A percentile compares a stretch with the other conserved stretches of the same genome.
Evolutionary conservation across 441 rosid species (phyloP).

Genomic region (Aleurites moluccanus): DNA sequence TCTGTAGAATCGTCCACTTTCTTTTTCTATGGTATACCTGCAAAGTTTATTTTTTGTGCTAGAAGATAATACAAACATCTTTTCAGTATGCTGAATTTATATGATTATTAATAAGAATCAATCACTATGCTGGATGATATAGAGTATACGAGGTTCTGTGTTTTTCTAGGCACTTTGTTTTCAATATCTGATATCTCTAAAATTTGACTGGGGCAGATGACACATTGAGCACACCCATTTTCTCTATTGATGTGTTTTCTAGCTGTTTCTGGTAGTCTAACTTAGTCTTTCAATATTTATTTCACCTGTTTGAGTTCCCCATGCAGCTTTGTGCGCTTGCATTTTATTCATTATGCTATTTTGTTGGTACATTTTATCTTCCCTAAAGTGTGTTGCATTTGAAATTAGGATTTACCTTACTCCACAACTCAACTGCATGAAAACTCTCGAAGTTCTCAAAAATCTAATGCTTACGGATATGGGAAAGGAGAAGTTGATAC

Average conservation of each 20-base stretch:
- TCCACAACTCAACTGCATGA: constrained; percentile 36
- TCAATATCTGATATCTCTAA: neutral
- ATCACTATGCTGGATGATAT: neutral
- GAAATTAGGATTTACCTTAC: constrained; percentile 45
- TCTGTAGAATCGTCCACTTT: neutral
- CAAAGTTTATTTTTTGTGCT: neutral
- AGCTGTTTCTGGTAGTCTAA: neutral
- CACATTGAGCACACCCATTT: neutral
- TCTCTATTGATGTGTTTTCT: neutral
- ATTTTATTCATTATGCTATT: constrained; percentile 16
- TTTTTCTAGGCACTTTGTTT: neutral
- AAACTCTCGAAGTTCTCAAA: constrained; percentile 35
- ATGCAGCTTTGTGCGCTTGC: constrained; percentile 5
- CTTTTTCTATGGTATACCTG: neutral
- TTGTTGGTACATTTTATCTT: neutral
- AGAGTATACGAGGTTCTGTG: neutral
- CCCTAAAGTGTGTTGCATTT: constrained; percentile 10
- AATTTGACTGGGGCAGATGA: neutral
- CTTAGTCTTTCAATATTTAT: neutral
- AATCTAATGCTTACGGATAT: constrained; percentile 42
- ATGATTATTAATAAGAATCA: neutral
- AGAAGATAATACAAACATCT: neutral
- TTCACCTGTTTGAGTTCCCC: neutral
- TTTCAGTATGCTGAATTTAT: neutral
- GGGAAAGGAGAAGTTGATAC: constrained; percentile 42